Evolutionary conservation across 345 rosid species (phyloP).

Genomic region (Cardamine chenopodiifolia): DNA sequence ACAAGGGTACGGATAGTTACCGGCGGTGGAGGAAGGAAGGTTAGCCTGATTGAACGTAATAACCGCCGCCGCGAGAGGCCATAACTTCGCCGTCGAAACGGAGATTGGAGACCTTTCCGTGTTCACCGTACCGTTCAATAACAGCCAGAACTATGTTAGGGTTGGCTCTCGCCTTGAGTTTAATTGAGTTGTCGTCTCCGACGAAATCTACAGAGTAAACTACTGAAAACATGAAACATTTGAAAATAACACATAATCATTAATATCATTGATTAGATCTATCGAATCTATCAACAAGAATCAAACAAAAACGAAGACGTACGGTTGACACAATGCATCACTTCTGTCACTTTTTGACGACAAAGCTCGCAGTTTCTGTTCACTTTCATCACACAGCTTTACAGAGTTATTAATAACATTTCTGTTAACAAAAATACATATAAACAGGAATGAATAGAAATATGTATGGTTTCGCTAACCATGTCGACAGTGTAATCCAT

Average conservation of each 20-base stretch:
- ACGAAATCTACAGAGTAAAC: conserved; percentile 24
- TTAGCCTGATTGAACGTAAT: conserved; percentile 23
- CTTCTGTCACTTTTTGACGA: conserved; percentile 27
- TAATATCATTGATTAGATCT: neutral
- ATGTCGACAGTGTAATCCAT: conserved; percentile 30
- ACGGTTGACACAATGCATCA: conserved; percentile 33
- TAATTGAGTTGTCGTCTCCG: conserved; percentile 10
- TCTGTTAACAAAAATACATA: neutral
- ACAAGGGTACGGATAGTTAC: neutral
- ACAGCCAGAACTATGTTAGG: conserved; percentile 10
- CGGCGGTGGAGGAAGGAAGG: conserved; percentile 18
- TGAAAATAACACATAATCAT: neutral
- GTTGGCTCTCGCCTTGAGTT: conserved; percentile 33
- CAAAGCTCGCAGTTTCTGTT: conserved; percentile 33
- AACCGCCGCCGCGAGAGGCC: neutral
- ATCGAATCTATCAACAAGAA: no score
- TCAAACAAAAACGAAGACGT: neutral
- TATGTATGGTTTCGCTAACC: conserved; percentile 24
- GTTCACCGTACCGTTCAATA: conserved; percentile 31
- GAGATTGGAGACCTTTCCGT: conserved; percentile 23
- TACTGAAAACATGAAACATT: neutral
- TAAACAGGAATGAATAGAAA: neutral
- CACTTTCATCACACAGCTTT: conserved; percentile 39
- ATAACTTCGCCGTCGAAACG: conserved; percentile 22
- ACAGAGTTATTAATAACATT: neutral